phyloP scores from a whole-genome alignment of 192 early-diverging fungal genomes.

The Backusella parvicylindrica region DNA sequence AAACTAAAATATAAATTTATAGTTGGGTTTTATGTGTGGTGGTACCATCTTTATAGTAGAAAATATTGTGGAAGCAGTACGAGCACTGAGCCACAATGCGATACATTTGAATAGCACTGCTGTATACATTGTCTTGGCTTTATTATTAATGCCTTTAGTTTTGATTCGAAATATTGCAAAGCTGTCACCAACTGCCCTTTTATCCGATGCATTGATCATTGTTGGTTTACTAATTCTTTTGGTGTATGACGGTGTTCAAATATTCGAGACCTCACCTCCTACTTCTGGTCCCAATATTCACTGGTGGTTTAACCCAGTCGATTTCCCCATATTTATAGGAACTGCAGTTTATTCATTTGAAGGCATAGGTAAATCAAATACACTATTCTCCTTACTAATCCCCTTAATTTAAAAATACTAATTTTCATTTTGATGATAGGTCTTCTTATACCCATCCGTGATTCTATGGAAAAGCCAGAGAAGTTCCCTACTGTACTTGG shows the following conservation, averaged over 20 bases:
- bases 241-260: slow-evolving; percentile 62
- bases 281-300: slow-evolving; percentile 41
- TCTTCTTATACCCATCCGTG: slow-evolving; percentile 67
- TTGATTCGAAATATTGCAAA: slow-evolving; percentile 84
- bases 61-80: slow-evolving; percentile 71
- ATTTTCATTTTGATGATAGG: slow-evolving; percentile 5
- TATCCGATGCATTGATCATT: slow-evolving; percentile 89
- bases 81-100: slow-evolving; percentile 60
- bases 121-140: slow-evolving; percentile 64
- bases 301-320: slow-evolving; percentile 58
- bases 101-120: slow-evolving; percentile 59
- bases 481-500: slow-evolving; percentile 75
- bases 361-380: slow-evolving; percentile 69
- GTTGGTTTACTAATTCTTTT: slow-evolving; percentile 74
- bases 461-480: slow-evolving; percentile 85
- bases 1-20: background rate
- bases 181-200: slow-evolving; percentile 70
- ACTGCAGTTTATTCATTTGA: slow-evolving; percentile 93
- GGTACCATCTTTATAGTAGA: slow-evolving; percentile 86
- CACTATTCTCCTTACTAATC: background rate
- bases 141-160: slow-evolving; percentile 75
- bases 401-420: background rate
- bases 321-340: slow-evolving; percentile 75
- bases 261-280: slow-evolving; percentile 51
- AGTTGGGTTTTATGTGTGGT: slow-evolving; percentile 38